A percentile compares a stretch with the other conserved stretches of the same genome.
Conservation (phyloP, 768 basidiomycete genomes). For the Trametes cingulata region DNA sequence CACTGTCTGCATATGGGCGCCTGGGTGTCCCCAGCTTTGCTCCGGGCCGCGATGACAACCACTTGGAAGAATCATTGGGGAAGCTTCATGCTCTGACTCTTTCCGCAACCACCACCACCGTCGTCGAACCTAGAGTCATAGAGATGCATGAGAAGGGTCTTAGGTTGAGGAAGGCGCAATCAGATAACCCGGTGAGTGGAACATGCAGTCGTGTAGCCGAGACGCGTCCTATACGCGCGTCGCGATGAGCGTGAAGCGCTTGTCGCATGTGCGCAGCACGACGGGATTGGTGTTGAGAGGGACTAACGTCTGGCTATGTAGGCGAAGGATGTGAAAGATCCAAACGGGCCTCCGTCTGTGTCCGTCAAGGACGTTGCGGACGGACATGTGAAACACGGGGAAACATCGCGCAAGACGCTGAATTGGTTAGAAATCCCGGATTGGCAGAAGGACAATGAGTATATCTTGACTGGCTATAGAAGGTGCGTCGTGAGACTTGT, state of each 20-base stretch:
- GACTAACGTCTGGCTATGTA: neutral
- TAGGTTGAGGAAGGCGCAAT: neutral
- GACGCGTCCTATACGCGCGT: neutral
- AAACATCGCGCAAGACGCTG: constrained; percentile 32
- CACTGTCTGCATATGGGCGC: constrained; percentile 4
- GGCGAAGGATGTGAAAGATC: constrained; percentile 11
- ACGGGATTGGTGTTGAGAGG: too few species aligned
- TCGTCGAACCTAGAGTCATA: neutral
- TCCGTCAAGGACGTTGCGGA: neutral
- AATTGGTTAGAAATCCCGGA: constrained; percentile 61
- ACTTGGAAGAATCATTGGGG: too few species aligned
- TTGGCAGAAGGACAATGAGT: constrained; percentile 77
- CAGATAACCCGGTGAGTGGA: neutral
- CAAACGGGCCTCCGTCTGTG: constrained; percentile 1
- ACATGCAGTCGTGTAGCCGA: neutral
- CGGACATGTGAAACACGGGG: neutral
- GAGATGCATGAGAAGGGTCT: neutral
- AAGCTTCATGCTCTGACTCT: neutral
- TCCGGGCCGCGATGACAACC: too few species aligned
- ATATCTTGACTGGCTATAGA: constrained; percentile 69
- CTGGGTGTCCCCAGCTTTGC: constrained; percentile 3
- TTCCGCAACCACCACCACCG: neutral
- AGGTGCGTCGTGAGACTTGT: constrained; percentile 45
- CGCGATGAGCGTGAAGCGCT: neutral
- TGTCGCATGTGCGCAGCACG: neutral